A percentile compares a stretch with the other conserved stretches of the same genome.
These are phyloP conservation scores for Neoboletus subvelutipes DNA, from an alignment of 768 basidiomycete genomes.

Conservation along the genomic window DNA sequence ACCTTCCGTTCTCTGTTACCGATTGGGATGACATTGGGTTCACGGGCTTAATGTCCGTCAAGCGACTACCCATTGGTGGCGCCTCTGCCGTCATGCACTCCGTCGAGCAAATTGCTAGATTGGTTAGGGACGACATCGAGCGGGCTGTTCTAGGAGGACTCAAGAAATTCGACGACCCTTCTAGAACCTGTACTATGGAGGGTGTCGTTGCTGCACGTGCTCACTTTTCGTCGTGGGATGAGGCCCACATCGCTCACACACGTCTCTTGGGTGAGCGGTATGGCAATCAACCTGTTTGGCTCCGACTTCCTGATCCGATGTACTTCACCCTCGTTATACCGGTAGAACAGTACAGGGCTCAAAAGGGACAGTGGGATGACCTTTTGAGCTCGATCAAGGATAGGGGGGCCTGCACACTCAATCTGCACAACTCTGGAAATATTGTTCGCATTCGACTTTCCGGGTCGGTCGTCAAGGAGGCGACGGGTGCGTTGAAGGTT, in stretches of 20 bases:
- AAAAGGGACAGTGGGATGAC: conserved; percentile 48
- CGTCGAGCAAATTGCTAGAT: conserved; percentile 18
- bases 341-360: conserved; percentile 48
- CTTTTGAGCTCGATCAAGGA: conserved; percentile 38
- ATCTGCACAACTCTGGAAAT: conserved; percentile 26
- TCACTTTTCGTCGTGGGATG: conserved; percentile 50
- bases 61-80: conserved; percentile 27
- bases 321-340: conserved; percentile 52
- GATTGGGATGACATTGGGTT: conserved; percentile 29
- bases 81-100: conserved; percentile 19
- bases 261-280: conserved; percentile 36
- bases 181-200: conserved; percentile 22
- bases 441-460: conserved; percentile 43
- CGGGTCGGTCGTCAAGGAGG: conserved; percentile 53
- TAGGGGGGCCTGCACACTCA: conserved; percentile 36
- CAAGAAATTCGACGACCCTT: conserved; percentile 27
- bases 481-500: too few species aligned
- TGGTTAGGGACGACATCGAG: conserved; percentile 28
- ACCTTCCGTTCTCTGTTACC: conserved; percentile 34
- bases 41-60: conserved; percentile 29
- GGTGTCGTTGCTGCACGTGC: conserved; percentile 39
- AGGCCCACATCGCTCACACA: conserved; percentile 41
- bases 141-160: conserved; percentile 16
- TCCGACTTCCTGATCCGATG: conserved; percentile 48
- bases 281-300: conserved; percentile 35